phyloP scores from a whole-genome alignment of 73 alveolate genomes.

The Paramecium biaurelia region DNA sequence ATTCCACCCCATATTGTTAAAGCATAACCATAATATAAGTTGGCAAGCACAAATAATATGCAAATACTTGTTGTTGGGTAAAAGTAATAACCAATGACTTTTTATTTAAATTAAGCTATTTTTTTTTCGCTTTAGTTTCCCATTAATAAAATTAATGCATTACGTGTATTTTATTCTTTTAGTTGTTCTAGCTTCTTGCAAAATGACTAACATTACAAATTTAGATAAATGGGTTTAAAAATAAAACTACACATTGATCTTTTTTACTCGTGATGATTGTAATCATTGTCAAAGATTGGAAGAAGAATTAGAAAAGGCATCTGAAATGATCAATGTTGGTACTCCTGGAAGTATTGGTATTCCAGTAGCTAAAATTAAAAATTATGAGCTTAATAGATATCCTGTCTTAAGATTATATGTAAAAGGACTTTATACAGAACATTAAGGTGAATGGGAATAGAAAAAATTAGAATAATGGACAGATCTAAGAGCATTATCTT shows the following conservation, averaged over 20 bases:
- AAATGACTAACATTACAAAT: constrained; percentile 15
- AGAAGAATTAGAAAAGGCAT: constrained; percentile 13
- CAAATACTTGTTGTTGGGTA: neutral
- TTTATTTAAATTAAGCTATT: constrained; percentile 23
- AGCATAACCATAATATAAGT: neutral
- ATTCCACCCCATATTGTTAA: neutral
- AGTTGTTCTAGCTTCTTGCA: constrained; percentile 41
- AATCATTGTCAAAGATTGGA: neutral
- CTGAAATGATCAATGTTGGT: constrained; percentile 33
- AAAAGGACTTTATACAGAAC: neutral
- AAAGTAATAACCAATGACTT: constrained; percentile 3
- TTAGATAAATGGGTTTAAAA: constrained; percentile 34
- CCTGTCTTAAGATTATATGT: constrained; percentile 31
- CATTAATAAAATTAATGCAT: constrained; percentile 28
- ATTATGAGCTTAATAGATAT: neutral
- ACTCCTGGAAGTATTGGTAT: constrained; percentile 36
- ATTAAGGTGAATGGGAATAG: neutral
- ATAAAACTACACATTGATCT: constrained; percentile 1
- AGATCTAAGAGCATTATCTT: neutral
- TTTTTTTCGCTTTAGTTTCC: constrained; percentile 44
- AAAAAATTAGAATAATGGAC: constrained; percentile 14
- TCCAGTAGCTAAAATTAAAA: constrained; percentile 15
- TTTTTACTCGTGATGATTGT: constrained; percentile 30
- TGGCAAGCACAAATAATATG: neutral
- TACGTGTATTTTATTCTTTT: constrained; percentile 51